Evolutionary conservation across 441 rosid genomes (phyloP), one percentile per base, ranked within the genome.

Genomic region (Adansonia gregorii): DNA sequence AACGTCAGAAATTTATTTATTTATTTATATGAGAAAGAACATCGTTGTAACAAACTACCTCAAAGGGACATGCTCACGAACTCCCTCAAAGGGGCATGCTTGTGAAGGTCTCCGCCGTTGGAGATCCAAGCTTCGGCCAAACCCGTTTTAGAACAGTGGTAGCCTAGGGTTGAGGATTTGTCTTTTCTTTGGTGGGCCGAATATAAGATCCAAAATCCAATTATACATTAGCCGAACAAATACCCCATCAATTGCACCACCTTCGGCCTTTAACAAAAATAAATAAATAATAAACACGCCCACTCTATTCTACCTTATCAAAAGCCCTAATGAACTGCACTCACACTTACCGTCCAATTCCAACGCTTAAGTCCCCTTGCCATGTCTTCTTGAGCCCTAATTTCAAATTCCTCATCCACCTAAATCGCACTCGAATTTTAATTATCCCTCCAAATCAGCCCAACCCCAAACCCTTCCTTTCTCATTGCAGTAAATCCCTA

Each of bases 271-370:
- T 31, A 31, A 31, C 35, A 31, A 31, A 31, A 27, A 27, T 27
- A 27, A 27, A 27, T 27, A 27, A 27, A 27, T 27, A 27, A 27
- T 15, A 56, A 3, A 39, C 43, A 2, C 55, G 11, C 19, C 2
- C 7, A 4, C 1, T n/a, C 45, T 19, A 35, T 61, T 17, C 31
- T 9, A 12, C 2, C 8, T 11, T 6, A 20, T 1, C 65, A 19
- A 46, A 46, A 74, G 45, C 2, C 12, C 65, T 43, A 56, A 52
- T 90, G 95, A 88, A 59, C 81, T 84, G 77, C 73, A 78, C 41
- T 46, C 8, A 7, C 73, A 78, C 41, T 46, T 3, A 14, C 39
- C 3, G 2, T 12, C 52, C 78, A 45, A 43, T 65, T 70, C 84
- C 81, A 51, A 65, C 85, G 3, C 74, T 79, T 83, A 64, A 83